Evolutionary conservation across 164 flowering plant genomes (phyloP).

Genomic region (Berberis thunbergii): DNA sequence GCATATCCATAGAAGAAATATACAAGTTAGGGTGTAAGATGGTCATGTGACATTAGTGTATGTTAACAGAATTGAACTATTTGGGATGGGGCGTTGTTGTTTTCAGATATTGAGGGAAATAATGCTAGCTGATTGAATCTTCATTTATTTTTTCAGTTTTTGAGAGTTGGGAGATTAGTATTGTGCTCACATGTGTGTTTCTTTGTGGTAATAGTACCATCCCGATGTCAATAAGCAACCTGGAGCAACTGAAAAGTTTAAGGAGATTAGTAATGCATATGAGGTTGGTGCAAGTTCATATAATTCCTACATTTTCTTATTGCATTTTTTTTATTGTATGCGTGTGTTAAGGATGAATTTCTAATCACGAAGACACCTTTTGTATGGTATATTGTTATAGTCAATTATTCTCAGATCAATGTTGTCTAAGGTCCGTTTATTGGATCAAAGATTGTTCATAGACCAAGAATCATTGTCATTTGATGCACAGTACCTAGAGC

Average conservation of each 20-base stretch:
- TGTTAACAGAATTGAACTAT: too few relatives aligned
- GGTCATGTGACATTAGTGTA: too few relatives aligned
- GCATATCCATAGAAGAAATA: too few relatives aligned
- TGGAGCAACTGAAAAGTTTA: slow-evolving; percentile 93
- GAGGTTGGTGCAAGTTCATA: slow-evolving; percentile 44
- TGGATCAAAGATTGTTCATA: too few relatives aligned
- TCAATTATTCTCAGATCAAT: too few relatives aligned
- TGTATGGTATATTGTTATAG: too few relatives aligned
- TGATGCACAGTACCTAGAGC: neutral
- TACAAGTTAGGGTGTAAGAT: too few relatives aligned
- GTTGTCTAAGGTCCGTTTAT: too few relatives aligned
- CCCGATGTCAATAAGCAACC: slow-evolving; percentile 98
- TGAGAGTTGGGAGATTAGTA: neutral
- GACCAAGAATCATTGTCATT: too few relatives aligned
- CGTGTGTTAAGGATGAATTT: neutral
- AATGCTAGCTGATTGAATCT: neutral
- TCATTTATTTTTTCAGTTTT: neutral
- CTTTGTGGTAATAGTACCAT: slow-evolving; percentile 48
- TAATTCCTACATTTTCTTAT: neutral
- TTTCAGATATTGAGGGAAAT: neutral
- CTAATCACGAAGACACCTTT: too few relatives aligned
- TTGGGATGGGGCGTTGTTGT: neutral
- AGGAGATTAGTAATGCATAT: slow-evolving; percentile 93
- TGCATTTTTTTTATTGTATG: neutral
- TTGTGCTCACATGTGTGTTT: neutral